These are phyloP conservation scores for Zygnema cylindricum DNA, from an alignment of 139 green algal genomes.

Conservation along the genomic window DNA sequence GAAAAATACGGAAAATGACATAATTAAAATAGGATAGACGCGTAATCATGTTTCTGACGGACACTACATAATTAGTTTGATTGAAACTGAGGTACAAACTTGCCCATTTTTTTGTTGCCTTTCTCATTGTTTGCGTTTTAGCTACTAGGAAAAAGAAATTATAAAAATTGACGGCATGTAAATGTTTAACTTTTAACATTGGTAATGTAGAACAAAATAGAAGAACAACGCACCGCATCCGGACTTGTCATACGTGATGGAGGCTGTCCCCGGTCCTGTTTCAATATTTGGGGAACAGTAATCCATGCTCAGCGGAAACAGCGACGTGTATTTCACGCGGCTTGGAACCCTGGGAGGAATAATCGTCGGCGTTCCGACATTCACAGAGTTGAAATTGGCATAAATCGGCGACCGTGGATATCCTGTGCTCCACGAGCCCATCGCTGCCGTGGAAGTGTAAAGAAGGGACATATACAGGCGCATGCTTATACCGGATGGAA, in stretches of 20 bases:
- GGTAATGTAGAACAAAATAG: no score
- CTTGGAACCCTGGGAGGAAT: background rate
- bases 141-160: no score
- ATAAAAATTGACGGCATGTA: background rate
- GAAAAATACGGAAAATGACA: no score
- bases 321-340: background rate
- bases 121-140: no score
- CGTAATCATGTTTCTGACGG: no score
- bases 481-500: slow-evolving; percentile 8
- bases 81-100: no score
- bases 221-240: slow-evolving; percentile 18
- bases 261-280: background rate
- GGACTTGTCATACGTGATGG: background rate
- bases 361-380: background rate
- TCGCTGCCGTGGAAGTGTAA: background rate
- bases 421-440: background rate
- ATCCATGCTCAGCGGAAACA: background rate
- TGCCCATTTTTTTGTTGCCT: no score
- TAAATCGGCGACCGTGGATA: background rate
- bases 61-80: no score
- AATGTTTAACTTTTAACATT: no score
- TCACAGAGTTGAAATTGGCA: background rate
- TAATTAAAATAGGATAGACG: no score
- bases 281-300: background rate
- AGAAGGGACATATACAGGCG: slow-evolving; percentile 7